Evolutionary conservation across 2,329 filamentous ascomycete genomes (phyloP).

Genomic region (Monilinia vaccinii-corymbosi): DNA sequence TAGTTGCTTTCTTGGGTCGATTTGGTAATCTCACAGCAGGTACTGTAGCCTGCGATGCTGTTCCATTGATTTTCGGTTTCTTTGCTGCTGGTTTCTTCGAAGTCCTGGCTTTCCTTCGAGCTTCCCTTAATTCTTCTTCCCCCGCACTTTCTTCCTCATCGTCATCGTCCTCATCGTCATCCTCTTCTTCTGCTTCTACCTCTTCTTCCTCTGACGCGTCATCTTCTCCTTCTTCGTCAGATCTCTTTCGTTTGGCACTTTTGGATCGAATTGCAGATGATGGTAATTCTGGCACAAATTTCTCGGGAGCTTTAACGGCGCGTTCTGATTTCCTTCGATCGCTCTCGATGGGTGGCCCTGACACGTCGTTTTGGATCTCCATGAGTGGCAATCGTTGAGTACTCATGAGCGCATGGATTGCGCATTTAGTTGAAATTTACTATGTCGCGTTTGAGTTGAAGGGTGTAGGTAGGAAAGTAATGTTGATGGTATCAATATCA

Average conservation of each 20-base stretch:
- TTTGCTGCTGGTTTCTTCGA: slow-evolving; percentile 51
- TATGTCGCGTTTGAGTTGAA: not conserved
- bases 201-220: slow-evolving; percentile 40
- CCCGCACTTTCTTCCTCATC: slow-evolving; percentile 37
- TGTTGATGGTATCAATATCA: slow-evolving; percentile 1
- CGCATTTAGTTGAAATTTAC: not conserved
- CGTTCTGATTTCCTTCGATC: slow-evolving; percentile 57
- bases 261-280: slow-evolving; percentile 31
- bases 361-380: slow-evolving; percentile 46
- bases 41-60: slow-evolving; percentile 45
- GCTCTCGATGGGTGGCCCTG: slow-evolving; percentile 42
- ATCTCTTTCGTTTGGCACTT: slow-evolving; percentile 49
- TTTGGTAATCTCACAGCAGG: slow-evolving; percentile 35
- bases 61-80: slow-evolving; percentile 55
- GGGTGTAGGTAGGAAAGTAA: not conserved
- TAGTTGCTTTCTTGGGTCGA: slow-evolving; percentile 31
- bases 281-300: slow-evolving; percentile 45
- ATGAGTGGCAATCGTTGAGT: slow-evolving; percentile 39
- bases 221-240: slow-evolving; percentile 37
- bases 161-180: slow-evolving; percentile 33
- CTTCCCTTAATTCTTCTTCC: slow-evolving; percentile 37
- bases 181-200: slow-evolving; percentile 37
- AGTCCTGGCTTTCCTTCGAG: slow-evolving; percentile 32
- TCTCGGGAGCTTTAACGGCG: slow-evolving; percentile 51
- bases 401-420: slow-evolving; percentile 32